Evolutionary conservation across 192 early-diverging fungal species (phyloP).

Genomic region (Mortierella alpina): DNA sequence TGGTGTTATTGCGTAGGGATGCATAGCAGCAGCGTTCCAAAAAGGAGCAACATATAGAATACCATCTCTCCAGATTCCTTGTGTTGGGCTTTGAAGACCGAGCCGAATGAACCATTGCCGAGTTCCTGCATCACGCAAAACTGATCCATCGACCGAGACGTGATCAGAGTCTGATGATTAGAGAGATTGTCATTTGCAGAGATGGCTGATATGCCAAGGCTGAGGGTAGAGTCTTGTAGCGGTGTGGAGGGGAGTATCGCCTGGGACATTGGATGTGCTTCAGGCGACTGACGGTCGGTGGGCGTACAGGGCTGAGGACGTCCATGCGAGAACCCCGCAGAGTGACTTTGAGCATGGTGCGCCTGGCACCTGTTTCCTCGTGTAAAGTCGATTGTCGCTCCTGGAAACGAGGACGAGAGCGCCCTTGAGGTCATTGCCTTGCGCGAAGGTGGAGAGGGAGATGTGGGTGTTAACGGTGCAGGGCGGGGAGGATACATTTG

Average conservation of each 20-base stretch:
- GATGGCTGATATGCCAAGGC: neutral
- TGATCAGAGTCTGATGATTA: conserved; percentile 6
- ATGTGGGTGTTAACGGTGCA: conserved; percentile 25
- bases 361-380: too few species aligned
- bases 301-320: too few species aligned
- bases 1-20: neutral
- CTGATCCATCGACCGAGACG: conserved; percentile 54
- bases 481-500: neutral
- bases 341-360: too few species aligned
- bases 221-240: neutral
- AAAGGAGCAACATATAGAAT: conserved; percentile 10
- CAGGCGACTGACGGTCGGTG: too few species aligned
- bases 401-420: conserved; percentile 10
- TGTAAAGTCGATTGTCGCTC: neutral
- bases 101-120: conserved; percentile 87
- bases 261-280: too few species aligned
- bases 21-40: neutral
- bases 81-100: conserved; percentile 76
- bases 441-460: conserved; percentile 24
- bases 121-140: conserved; percentile 77
- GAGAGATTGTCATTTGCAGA: conserved; percentile 6
- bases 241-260: neutral
- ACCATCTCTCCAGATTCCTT: conserved; percentile 75
- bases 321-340: too few species aligned
- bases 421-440: conserved; percentile 3